Percentiles rank a stretch among this genome's conserved stretches.
These are phyloP conservation scores for Lantana camara DNA, from an alignment of 257 asterid species.

Conservation along the genomic window DNA sequence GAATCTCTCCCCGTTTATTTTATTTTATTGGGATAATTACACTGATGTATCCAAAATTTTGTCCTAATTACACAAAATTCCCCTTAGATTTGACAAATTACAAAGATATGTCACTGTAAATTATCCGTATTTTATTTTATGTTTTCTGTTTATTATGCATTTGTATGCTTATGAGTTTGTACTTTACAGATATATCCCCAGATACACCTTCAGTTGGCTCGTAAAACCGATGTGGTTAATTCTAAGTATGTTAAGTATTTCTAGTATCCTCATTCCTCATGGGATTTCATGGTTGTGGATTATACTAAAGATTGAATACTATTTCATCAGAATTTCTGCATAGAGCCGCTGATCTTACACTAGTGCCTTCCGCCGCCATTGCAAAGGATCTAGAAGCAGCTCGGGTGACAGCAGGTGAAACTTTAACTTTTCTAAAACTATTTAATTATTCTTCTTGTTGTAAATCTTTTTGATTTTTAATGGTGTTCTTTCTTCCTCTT, in stretches of 20 bases:
- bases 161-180: constrained; percentile 33
- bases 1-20: neutral
- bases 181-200: constrained; percentile 82
- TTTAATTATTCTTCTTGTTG: neutral
- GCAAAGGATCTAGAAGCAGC: constrained; percentile 89
- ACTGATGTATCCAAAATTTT: no score
- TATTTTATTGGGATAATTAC: no score
- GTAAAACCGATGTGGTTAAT: constrained; percentile 95
- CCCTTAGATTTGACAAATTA: neutral
- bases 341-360: constrained; percentile 93
- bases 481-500: neutral
- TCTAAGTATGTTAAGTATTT: constrained; percentile 58
- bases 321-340: constrained; percentile 78
- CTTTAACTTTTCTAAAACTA: neutral
- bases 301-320: constrained; percentile 11
- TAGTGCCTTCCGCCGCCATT: constrained; percentile 94
- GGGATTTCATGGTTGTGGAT: constrained; percentile 15
- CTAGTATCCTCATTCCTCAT: constrained; percentile 3
- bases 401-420: constrained; percentile 77
- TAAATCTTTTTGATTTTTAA: neutral
- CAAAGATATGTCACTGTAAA: no score
- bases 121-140: neutral
- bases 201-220: constrained; percentile 95
- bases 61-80: no score
- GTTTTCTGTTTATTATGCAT: neutral